Evolutionary conservation across 2,329 filamentous ascomycete genomes (phyloP).

Genomic region (Rosellinia necatrix): DNA sequence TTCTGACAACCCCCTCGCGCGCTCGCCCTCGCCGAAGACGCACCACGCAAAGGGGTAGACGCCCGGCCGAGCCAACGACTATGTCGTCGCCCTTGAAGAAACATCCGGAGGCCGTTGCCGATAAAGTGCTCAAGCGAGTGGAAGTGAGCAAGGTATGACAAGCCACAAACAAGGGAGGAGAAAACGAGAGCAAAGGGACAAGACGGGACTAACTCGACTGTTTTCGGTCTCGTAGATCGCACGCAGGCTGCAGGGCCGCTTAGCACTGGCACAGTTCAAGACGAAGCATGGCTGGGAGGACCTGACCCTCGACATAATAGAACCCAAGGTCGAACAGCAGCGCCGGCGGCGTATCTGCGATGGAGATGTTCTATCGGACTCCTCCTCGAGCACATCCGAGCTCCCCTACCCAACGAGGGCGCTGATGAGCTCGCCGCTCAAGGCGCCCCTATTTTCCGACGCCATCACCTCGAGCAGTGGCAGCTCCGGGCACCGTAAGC

Average conservation of each 20-base stretch:
- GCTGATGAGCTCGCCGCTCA: constrained; percentile 84
- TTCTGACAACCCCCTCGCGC: constrained; percentile 31
- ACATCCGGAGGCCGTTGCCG: constrained; percentile 67
- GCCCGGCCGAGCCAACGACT: constrained; percentile 39
- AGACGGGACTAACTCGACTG: constrained; percentile 26
- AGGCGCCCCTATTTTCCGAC: constrained; percentile 81
- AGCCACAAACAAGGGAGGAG: too few species aligned
- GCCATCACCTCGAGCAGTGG: constrained; percentile 73
- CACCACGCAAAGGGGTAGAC: not conserved
- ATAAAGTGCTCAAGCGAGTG: constrained; percentile 72
- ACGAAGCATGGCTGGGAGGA: constrained; percentile 95
- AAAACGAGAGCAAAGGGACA: constrained; percentile 15
- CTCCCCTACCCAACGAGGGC: constrained; percentile 69
- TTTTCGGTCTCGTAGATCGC: constrained; percentile 70
- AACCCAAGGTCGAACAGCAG: constrained; percentile 81
- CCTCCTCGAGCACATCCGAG: constrained; percentile 82
- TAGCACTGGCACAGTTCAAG: constrained; percentile 96
- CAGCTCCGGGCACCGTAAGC: constrained; percentile 68
- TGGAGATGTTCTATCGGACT: constrained; percentile 81
- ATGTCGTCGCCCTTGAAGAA: constrained; percentile 68
- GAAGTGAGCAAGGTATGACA: constrained; percentile 74
- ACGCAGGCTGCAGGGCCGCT: constrained; percentile 86
- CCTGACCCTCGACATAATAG: constrained; percentile 81
- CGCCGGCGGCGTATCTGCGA: constrained; percentile 71
- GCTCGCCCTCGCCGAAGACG: constrained; percentile 16